Base-by-base conservation (phyloP, 768 basidiomycete species). In the Termitomyces sp. region DNA sequence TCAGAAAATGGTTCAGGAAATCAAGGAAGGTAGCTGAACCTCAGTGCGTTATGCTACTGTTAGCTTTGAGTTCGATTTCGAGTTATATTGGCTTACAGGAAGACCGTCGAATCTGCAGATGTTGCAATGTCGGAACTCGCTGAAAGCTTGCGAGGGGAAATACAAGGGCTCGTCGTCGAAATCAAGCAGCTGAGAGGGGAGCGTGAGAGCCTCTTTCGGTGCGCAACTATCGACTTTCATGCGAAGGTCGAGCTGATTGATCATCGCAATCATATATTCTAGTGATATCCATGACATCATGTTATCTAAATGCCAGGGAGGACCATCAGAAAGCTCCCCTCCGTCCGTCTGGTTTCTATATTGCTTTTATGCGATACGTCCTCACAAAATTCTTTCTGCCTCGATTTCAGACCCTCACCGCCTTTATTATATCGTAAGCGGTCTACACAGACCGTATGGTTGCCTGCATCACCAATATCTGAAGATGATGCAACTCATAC, bases 281-380 rank as follows among this genome's bases (percentile, higher is more conserved):
- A 66, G 65, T 31, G 63, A 66, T 31, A 62, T 66, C 34, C 63
- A 64, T 43, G 58, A 55, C 46, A 61, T 66, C 43, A 66, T 66
- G 65, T n/a, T 56, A 12, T 57, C 46, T 5, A 61, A 64, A 55
- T 56, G 60, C 29, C 56, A 59, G 42, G 59, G 12, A 25, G 32
- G 38, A 32, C 17, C 43, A 15, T 17, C 8, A 32, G 50, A 49
- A 46, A 57, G 34, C 37, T 45, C 10, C n/a, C 49, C 32, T 25
- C 50, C 29, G 59, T 60, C 20, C 55, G 62, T 56, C 15, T 25
- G 6, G 12, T 53, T 14, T 32, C 29, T 15, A n/a, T 0, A 46
- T 20, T 42, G 6, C 20, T 8, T 25, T 38, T 32, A 11, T 56
- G 29, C 20, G 40, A 56, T 17, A 34, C 15, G 55, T 20, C 12